phyloP scores from a whole-genome alignment of 2,329 filamentous ascomycete genomes.

The Podosphaera fusca region DNA sequence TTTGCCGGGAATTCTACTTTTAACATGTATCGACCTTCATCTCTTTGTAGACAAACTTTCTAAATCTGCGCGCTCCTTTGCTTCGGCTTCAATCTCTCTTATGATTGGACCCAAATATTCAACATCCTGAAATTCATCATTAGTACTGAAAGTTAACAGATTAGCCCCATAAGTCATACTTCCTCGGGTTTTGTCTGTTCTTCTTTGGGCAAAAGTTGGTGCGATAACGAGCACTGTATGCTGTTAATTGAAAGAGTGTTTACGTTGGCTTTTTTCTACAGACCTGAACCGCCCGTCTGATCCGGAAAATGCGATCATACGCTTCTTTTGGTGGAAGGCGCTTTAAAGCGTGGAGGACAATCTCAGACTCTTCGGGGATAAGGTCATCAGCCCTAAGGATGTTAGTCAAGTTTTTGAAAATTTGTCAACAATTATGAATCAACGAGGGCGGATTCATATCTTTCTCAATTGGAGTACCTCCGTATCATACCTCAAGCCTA shows the following conservation, averaged over 20 bases:
- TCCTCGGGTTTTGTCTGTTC: conserved; percentile 46
- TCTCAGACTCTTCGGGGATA: conserved; percentile 76
- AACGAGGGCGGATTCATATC: neutral
- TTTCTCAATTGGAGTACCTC: neutral
- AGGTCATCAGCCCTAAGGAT: conserved; percentile 69
- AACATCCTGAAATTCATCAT: conserved; percentile 27
- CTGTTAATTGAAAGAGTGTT: conserved; percentile 4
- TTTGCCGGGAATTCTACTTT: too few relatives aligned
- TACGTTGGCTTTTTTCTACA: conserved; percentile 5
- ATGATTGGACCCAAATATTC: conserved; percentile 46
- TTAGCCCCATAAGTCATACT: conserved; percentile 20
- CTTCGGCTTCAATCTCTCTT: conserved; percentile 42
- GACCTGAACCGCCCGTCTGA: conserved; percentile 86
- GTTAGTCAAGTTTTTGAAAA: conserved; percentile 6
- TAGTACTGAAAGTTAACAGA: conserved; percentile 2
- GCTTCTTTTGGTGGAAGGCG: conserved; percentile 73
- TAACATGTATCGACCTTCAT: conserved; percentile 3
- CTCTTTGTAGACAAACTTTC: conserved; percentile 37
- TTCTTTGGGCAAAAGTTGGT: conserved; percentile 39
- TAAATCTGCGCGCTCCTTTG: conserved; percentile 42
- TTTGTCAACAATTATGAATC: neutral
- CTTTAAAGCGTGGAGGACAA: conserved; percentile 69
- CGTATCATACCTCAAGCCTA: conserved; percentile 56
- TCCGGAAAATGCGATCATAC: conserved; percentile 93
- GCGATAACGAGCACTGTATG: conserved; percentile 29